phyloP scores from a whole-genome alignment of 331 rosid species.

The Stylosanthes scabra region DNA sequence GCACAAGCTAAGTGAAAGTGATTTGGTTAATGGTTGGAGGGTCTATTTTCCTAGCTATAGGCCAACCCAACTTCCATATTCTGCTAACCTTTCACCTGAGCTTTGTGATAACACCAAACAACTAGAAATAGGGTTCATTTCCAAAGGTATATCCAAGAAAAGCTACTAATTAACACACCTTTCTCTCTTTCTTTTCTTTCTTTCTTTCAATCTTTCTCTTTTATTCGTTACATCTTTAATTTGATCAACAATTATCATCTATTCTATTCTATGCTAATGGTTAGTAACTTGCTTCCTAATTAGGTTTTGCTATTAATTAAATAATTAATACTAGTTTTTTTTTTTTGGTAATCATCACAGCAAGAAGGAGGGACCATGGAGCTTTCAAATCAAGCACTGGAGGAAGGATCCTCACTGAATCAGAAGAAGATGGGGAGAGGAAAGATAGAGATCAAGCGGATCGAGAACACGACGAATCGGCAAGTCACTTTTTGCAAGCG shows the following conservation, averaged over 20 bases:
- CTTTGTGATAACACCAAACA: slow-evolving; percentile 12
- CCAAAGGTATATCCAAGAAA: slow-evolving; percentile 26
- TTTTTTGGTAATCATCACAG: background rate
- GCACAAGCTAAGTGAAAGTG: too few species aligned
- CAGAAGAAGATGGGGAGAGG: slow-evolving; percentile 62
- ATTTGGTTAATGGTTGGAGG: too few species aligned
- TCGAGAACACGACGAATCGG: slow-evolving; percentile 82
- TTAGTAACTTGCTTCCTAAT: background rate
- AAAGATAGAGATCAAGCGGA: slow-evolving; percentile 80
- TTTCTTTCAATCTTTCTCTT: background rate
- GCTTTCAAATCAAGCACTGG: slow-evolving; percentile 36
- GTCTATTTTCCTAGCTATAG: too few species aligned
- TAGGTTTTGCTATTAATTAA: background rate
- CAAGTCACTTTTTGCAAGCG: slow-evolving; percentile 91
- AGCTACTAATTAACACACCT: background rate
- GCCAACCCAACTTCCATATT: slow-evolving; percentile 51
- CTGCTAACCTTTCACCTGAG: slow-evolving; percentile 39
- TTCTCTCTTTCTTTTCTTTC: background rate
- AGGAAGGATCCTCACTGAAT: slow-evolving; percentile 59
- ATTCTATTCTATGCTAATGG: slow-evolving; percentile 6
- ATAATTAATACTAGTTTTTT: too few species aligned
- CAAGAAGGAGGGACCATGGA: slow-evolving; percentile 42
- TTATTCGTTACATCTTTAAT: background rate
- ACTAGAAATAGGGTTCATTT: slow-evolving; percentile 12
- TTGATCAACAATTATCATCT: too few species aligned